Base-by-base conservation (phyloP, 441 rosid species). In the Populus hybrid region DNA sequence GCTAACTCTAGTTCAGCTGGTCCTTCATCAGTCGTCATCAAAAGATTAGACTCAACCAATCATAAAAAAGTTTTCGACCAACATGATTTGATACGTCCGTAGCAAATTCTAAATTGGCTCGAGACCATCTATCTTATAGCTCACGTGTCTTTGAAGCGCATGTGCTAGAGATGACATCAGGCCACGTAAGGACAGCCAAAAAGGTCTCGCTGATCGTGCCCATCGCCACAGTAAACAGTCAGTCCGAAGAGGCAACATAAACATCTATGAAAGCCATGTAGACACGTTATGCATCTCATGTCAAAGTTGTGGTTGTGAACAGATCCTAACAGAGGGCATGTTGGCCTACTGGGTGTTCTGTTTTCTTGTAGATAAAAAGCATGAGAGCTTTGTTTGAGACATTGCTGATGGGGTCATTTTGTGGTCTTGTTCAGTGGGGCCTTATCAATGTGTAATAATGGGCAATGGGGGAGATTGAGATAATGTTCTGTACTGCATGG, bases 301-400 rank as follows among this genome's bases (percentile, higher is more conserved):
- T 64, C 75, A 65, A 70, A 64, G 73, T 38, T 74, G 86, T 86
- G 92, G 91, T 10, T 85, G 89, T 83, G 83, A 75, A 82, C 84
- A 82, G 78, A 78, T 23, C 66, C 53, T 36, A 64, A 76, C 78
- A 45, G 4, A 18, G 23, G 64, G 71, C 24, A 21, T 14, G 53
- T 12, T 56, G 63, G 70, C 10, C 2, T 45, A 9, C 4, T 12
- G 42, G 73, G 76, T 61, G 29, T 26, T 36, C 7, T 53, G n/a
- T 64, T 35, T 20, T 36, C 35, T 35, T 3, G 21, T 24, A 16
- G 75, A 33, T 56, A 36, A 28, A 20, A 33, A 21, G 14, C 26
- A n/a, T 31, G 64, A 14, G 64, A 42, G 11, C n/a, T 29, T 61
- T n/a, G 29, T 65, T 1, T 28, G 18, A 18, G 61, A 0, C 56